Evolutionary conservation across 2,329 filamentous ascomycete species (phyloP), one percentile per base, ranked within the genome.

Genomic region (Dactylellina drechsleri): DNA sequence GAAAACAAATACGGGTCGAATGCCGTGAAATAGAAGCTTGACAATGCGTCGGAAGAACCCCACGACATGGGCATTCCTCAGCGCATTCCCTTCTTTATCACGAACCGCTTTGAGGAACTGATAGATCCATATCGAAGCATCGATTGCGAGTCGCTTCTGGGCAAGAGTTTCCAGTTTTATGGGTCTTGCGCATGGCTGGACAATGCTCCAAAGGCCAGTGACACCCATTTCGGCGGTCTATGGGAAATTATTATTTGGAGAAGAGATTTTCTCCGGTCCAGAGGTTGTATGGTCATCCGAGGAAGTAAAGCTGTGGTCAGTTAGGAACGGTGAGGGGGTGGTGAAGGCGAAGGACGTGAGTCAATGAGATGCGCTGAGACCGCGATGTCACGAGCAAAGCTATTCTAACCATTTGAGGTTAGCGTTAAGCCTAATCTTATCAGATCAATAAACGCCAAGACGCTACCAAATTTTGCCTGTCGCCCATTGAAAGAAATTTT

Each of bases 81-180:
- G 86, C 0, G 95, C 95, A 81, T 99, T 97, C 64, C 95, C 95
- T 83, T 99, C 95, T 80, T 98, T 97, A 83, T 99, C 95, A 79
- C 95, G 93, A 10, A 99, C 95, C 8, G 96, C 95, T 84, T 99
- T 99, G 79, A 99, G 88, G 80, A 99, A 99, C 81, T 99, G 95
- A 85, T 99, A 99, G 79, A 99, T 98, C 95, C 95, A 99, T 81
- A 99, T 99, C 12, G 93, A 97, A 71, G 96, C 95, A 83, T 99
- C 95, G 78, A 99, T 92, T 54, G 95, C 96, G 58, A 99, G 90
- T 15, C 95, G 92, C 83, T 97, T 97, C 79, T 91, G 92, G 82
- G 98, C 98, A 75, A 99, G 89, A 13, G 94, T 97, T 79, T 96
- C 93, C 79, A 99, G 90, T 82, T 97, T 97, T 77, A 96, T 96